These are phyloP conservation scores for Sanghuangporus baumii DNA, from an alignment of 1,284 basidiomycete genomes.

Conservation along the genomic window DNA sequence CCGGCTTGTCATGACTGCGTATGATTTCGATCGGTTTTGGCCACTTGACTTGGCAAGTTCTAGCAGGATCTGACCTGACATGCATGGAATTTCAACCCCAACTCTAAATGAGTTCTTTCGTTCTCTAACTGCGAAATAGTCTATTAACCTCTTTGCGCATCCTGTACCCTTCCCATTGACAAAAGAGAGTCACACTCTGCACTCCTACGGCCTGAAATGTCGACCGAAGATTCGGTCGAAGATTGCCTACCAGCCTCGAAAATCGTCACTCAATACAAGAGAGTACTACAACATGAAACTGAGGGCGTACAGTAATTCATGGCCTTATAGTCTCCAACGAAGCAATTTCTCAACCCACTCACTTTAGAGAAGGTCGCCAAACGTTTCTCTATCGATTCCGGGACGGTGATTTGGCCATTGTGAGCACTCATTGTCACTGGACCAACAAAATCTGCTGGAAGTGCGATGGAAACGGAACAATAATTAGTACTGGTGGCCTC, in stretches of 20 bases:
- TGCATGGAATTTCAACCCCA: too few species aligned
- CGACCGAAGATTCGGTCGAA: constrained; percentile 5
- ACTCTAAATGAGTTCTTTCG: too few species aligned
- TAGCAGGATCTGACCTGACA: too few species aligned
- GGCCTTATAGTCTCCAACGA: neutral
- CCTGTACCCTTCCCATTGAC: neutral
- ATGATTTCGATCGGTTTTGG: too few species aligned
- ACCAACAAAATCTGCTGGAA: neutral
- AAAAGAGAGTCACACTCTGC: constrained; percentile 1
- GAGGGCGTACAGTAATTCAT: neutral
- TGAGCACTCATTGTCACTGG: neutral
- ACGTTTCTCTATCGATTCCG: neutral
- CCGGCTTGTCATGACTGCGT: too few species aligned
- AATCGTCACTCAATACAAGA: neutral
- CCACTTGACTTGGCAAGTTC: too few species aligned
- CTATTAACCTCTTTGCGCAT: too few species aligned
- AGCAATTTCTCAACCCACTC: neutral
- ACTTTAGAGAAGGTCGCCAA: neutral
- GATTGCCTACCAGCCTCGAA: neutral
- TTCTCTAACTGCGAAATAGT: too few species aligned
- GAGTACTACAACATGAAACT: neutral
- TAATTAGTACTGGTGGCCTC: neutral
- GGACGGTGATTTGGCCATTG: neutral
- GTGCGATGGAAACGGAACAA: neutral
- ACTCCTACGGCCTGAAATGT: neutral